Evolutionary conservation across 495 filamentous ascomycete species (phyloP).

Genomic region (Aspergillus ostianus): DNA sequence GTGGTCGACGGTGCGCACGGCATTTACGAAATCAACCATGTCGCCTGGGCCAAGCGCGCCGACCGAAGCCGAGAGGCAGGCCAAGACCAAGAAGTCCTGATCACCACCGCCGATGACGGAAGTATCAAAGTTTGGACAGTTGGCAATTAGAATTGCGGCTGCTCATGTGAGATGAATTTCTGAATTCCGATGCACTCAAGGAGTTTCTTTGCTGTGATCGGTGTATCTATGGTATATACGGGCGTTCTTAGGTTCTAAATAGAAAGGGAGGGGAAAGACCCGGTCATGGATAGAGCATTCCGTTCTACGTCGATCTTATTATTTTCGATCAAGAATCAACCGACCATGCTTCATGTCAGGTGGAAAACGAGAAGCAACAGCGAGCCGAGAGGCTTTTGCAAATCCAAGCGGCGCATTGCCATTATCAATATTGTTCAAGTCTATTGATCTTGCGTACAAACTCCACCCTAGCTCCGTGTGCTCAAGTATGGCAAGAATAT

Average conservation of each 20-base stretch:
- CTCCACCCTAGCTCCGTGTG: too few relatives aligned
- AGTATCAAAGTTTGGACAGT: conserved; percentile 69
- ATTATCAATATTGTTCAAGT: too few relatives aligned
- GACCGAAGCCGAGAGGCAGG: conserved; percentile 37
- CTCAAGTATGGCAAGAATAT: background rate
- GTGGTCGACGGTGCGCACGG: conserved; percentile 72
- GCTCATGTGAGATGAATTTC: background rate
- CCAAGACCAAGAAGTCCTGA: conserved; percentile 65
- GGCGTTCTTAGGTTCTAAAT: background rate
- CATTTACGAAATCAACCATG: conserved; percentile 90
- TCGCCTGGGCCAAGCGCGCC: conserved; percentile 64
- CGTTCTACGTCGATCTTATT: too few relatives aligned
- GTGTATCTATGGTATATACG: background rate
- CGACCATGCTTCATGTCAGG: background rate
- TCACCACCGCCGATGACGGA: conserved; percentile 81
- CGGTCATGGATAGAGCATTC: too few relatives aligned
- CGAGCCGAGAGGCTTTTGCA: background rate
- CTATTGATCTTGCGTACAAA: too few relatives aligned
- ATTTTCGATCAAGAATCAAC: background rate
- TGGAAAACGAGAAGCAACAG: background rate
- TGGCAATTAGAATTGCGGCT: conserved; percentile 20
- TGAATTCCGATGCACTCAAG: too few relatives aligned
- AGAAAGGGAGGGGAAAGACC: too few relatives aligned
- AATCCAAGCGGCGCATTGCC: too few relatives aligned
- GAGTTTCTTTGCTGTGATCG: too few relatives aligned